Evolutionary conservation across 179 eudicot species (phyloP).

Genomic region (Patellifolia procumbens): DNA sequence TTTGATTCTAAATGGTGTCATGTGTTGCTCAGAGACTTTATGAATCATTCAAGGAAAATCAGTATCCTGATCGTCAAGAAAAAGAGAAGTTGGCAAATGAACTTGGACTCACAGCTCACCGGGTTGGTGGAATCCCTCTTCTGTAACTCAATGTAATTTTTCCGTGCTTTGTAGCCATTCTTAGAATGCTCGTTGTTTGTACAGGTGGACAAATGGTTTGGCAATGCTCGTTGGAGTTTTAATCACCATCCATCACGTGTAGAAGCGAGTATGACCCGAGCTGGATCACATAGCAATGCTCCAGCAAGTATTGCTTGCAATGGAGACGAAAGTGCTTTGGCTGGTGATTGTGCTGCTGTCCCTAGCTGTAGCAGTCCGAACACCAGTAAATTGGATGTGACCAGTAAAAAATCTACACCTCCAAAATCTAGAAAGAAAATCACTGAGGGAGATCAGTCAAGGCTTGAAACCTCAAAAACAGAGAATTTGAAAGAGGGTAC

Average conservation of each 20-base stretch:
- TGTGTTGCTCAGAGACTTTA: constrained; percentile 58
- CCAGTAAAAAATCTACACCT: too few species aligned
- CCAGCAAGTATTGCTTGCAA: constrained; percentile 21
- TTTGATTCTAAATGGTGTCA: background rate
- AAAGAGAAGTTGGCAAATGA: constrained; percentile 76
- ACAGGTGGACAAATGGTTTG: constrained; percentile 89
- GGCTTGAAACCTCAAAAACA: constrained; percentile 17
- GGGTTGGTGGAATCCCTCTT: constrained; percentile 41
- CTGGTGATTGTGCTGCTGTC: constrained; percentile 21
- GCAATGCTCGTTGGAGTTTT: constrained; percentile 81
- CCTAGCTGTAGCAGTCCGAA: background rate
- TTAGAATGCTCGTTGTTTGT: constrained; percentile 18
- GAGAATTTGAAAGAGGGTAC: constrained; percentile 26
- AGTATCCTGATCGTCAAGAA: constrained; percentile 59
- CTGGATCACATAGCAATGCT: constrained; percentile 25
- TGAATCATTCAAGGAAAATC: constrained; percentile 78
- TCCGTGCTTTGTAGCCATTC: background rate
- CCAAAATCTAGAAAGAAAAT: too few species aligned
- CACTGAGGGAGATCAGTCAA: constrained; percentile 22
- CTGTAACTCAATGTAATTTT: background rate
- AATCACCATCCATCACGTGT: constrained; percentile 55
- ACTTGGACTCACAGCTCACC: constrained; percentile 53
- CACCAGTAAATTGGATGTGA: too few species aligned
- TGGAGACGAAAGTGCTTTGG: constrained; percentile 22
- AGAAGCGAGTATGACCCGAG: constrained; percentile 39